phyloP scores from a whole-genome alignment of 73 alveolate species.

The Tetrahymena malaccensis region DNA sequence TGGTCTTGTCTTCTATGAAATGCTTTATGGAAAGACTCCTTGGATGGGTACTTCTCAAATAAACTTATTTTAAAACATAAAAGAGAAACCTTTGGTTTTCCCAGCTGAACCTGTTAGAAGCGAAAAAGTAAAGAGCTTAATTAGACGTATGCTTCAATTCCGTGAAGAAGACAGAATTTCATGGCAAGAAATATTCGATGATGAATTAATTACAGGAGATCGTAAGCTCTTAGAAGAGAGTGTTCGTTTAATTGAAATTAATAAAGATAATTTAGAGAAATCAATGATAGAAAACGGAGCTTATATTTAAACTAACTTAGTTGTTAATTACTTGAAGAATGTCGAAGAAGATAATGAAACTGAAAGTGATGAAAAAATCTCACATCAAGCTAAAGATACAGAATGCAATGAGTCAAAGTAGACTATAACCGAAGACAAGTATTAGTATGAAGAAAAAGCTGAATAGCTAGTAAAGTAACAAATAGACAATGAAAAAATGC shows the following conservation, averaged over 20 bases:
- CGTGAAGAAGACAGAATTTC: slow-evolving; percentile 12
- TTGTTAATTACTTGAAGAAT: slow-evolving; percentile 18
- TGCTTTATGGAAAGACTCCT: slow-evolving; percentile 39
- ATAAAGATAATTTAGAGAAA: slow-evolving; percentile 25
- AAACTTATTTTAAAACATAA: slow-evolving; percentile 11
- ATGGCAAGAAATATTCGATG: slow-evolving; percentile 28
- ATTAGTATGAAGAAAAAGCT: neutral
- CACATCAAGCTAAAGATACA: neutral
- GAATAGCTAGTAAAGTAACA: neutral
- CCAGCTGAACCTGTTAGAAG: slow-evolving; percentile 38
- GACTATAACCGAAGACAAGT: neutral
- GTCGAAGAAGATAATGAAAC: neutral
- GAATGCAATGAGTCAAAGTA: neutral
- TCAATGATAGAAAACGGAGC: slow-evolving; percentile 19
- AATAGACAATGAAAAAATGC: slow-evolving; percentile 26
- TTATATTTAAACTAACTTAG: slow-evolving; percentile 7
- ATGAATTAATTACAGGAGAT: slow-evolving; percentile 25
- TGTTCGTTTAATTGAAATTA: slow-evolving; percentile 10
- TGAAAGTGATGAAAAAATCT: neutral
- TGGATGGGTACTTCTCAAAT: slow-evolving; percentile 26
- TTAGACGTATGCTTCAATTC: slow-evolving; percentile 2
- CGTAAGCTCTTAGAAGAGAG: neutral
- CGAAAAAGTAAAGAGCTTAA: slow-evolving; percentile 7
- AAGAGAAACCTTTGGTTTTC: neutral
- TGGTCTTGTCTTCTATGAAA: slow-evolving; percentile 26